Evolutionary conservation across 352 stramenopile genomes (phyloP), one percentile per base, ranked within the genome.

Genomic region (Phytopythium chamaehyphon): DNA sequence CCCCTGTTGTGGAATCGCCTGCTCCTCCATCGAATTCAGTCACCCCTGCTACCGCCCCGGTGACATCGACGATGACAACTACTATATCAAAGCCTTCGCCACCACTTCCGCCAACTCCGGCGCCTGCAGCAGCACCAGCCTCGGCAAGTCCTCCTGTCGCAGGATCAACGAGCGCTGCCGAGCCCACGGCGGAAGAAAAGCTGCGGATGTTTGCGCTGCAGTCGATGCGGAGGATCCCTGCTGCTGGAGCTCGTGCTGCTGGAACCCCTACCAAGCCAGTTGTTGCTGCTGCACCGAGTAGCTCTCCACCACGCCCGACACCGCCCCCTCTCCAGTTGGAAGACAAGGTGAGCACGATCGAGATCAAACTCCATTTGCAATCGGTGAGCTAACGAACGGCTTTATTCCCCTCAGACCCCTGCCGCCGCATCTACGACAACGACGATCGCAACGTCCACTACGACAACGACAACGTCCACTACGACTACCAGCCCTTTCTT

Each of bases 191-290:
- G 2, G 79, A 90, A 48, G 76, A 88, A 43, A 80, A 84, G 49
- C 47, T 90, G 47, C 76, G 79, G 7, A 47, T 77, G 38, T 85
- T 84, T 54, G 76, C 74, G 11, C 57, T 88, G 21, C 75, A 81
- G 49, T 88, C 79, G 0, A 77, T 90, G 55, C 86, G 84, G 59
- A 86, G 86, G 52, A 71, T 84, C 49, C 26, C 37, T 21, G 62
- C 81, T 14, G 61, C 45, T 28, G 57, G 64, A 28, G 46, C 52
- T 26, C 46, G 59, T 40, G 61, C 61, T 18, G 45, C 26, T 12
- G 45, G 45, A 6, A 71, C 55, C 14, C 61, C 61, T 3, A 57
- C 58, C n/a, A 75, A 73, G 52, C 36, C 33, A 4, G 15, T 52
- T 43, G 31, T 47, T 40, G 40, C 54, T 22, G 21, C 47, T 44